phyloP scores from a whole-genome alignment of 176 grass and related monocot genomes.

The Musa itinerans region DNA sequence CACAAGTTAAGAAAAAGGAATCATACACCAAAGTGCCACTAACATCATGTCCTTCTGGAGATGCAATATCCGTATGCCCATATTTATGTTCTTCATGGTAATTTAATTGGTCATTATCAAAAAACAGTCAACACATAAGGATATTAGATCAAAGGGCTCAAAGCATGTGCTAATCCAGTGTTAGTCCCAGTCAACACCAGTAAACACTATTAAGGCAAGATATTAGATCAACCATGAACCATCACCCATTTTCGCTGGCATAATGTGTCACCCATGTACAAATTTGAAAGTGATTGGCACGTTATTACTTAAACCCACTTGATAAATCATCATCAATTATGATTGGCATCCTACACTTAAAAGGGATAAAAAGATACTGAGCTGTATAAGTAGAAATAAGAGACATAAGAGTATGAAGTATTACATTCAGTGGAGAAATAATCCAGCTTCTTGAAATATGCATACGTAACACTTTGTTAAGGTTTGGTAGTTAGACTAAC shows the following conservation, averaged over 20 bases:
- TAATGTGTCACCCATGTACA: neutral
- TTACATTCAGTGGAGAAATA: slow-evolving; percentile 99
- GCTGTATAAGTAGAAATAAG: neutral
- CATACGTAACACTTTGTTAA: slow-evolving; percentile 68
- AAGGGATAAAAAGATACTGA: neutral
- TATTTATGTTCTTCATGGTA: no score
- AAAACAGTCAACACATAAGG: no score
- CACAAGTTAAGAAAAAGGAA: neutral
- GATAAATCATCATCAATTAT: neutral
- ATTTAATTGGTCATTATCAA: no score
- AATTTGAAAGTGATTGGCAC: neutral
- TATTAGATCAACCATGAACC: neutral
- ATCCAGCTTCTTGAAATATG: slow-evolving; percentile 96
- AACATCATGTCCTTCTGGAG: neutral
- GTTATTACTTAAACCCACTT: neutral
- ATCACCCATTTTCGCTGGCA: neutral
- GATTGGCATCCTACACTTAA: neutral
- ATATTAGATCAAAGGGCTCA: no score
- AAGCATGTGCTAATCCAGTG: no score
- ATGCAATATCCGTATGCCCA: neutral
- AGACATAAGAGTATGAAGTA: slow-evolving; percentile 10
- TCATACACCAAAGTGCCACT: neutral
- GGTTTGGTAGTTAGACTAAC: slow-evolving; percentile 23
- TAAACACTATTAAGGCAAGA: no score
- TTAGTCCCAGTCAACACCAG: no score